phyloP scores from a whole-genome alignment of 2,329 filamentous ascomycete species.

The Colletotrichum magnum region DNA sequence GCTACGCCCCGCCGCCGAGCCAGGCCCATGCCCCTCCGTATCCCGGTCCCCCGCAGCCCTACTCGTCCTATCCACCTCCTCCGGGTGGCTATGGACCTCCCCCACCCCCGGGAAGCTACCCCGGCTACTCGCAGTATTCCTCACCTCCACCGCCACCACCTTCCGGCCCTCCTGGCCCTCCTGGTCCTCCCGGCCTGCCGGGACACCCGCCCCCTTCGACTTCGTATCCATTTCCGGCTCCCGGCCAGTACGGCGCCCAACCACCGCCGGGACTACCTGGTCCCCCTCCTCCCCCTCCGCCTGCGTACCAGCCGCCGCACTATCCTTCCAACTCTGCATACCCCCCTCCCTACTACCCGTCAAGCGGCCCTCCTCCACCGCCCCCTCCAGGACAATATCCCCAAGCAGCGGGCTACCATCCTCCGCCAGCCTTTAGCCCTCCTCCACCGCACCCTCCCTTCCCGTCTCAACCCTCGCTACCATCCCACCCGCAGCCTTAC shows the following conservation, averaged over 20 bases:
- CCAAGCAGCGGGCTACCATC: conserved; percentile 12
- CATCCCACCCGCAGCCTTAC: conserved; percentile 17
- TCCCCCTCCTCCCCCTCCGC: conserved; percentile 35
- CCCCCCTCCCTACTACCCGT: conserved; percentile 32
- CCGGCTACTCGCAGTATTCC: conserved; percentile 22
- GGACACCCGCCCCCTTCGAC: conserved; percentile 19
- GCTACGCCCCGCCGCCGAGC: conserved; percentile 38
- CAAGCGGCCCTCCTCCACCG: conserved; percentile 25
- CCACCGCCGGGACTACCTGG: conserved; percentile 43
- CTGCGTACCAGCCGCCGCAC: conserved; percentile 37
- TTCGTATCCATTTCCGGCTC: conserved; percentile 42
- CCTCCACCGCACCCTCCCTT: conserved; percentile 32
- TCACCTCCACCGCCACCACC: conserved; percentile 32
- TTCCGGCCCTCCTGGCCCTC: conserved; percentile 28
- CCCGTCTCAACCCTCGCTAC: conserved; percentile 18
- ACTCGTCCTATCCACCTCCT: conserved; percentile 31
- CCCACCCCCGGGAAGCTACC: conserved; percentile 28
- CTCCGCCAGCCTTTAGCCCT: conserved; percentile 6
- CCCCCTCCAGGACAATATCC: conserved; percentile 18
- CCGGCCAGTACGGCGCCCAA: conserved; percentile 49
- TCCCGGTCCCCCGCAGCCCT: conserved; percentile 33
- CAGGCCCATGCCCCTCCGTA: conserved; percentile 37
- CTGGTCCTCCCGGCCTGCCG: conserved; percentile 19
- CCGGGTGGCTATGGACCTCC: conserved; percentile 24
- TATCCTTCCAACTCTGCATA: conserved; percentile 23